Base-by-base conservation (phyloP, 495 filamentous ascomycete species). In the Tuber magnatum region DNA sequence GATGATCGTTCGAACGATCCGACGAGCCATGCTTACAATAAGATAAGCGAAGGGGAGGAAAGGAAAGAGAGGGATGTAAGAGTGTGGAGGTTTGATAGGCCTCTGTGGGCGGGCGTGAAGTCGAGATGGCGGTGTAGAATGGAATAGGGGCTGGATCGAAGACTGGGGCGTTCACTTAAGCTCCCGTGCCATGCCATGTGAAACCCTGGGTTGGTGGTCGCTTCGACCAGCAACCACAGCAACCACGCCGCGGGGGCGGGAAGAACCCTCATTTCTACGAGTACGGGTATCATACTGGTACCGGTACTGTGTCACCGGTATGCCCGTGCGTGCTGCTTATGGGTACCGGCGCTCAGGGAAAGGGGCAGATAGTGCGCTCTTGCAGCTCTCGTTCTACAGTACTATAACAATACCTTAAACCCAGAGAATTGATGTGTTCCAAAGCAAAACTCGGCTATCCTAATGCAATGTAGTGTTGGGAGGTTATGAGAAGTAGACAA, bases 1-100 rank as follows among this genome's bases (percentile, higher is more conserved):
- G 83, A 92, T 85, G 81, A 91, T 88, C 77, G 93, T 93, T 77
- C 95, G 93, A 81, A 97, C 91, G 68, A 83, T 83, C 69, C 81
- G 81, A 44, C 81, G 81, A 68, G 81, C 80, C 81, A 82, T 82
- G 46, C 9, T 74, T 71, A 40, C 68, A 72, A 18, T 76, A 28
- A 48, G 75, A 48, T 35, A 70, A 75, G 69, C 28, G 56, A 43
- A 51, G 76, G 28, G 20, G 38, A 71, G 65, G 35, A 51, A 35
- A 61, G n/a, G 43, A 40, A n/a, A 4, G 56, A n/a, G 48, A 46
- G n/a, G 32, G 40, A n/a, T 71, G n/a, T 48, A 44, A 56, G 65
- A 68, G 68, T 39, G 39, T 41, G 44, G 74, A 68, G 43, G 44
- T 24, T 69, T n/a, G 56, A 20, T 20, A 6, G n/a, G 56, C 4